Evolutionary conservation across 1,284 basidiomycete genomes (phyloP).

Genomic region (Ceratobasidium sp.): DNA sequence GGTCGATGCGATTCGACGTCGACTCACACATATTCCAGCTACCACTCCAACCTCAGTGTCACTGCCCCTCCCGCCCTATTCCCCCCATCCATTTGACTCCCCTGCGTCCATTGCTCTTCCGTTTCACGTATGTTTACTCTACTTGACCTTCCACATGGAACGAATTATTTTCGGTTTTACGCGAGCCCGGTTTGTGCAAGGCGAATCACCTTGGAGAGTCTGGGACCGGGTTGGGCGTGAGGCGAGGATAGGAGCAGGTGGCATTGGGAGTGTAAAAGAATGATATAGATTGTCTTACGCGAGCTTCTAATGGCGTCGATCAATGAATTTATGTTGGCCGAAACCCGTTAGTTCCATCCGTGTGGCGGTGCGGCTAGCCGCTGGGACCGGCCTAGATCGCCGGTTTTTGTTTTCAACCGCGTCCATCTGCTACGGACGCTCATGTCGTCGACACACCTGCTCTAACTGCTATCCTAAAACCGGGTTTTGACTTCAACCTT

Average conservation of each 20-base stretch:
- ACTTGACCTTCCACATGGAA: conserved; percentile 58
- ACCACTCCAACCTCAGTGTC: conserved; percentile 46
- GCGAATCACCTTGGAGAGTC: conserved; percentile 66
- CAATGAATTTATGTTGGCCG: no score
- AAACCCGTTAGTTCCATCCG: no score
- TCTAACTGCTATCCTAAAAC: no score
- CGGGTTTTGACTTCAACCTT: no score
- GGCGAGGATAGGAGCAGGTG: conserved; percentile 33
- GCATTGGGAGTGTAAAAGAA: conserved; percentile 8
- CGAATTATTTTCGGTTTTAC: conserved; percentile 58
- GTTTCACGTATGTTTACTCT: conserved; percentile 54
- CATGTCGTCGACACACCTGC: no score
- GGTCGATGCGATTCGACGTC: conserved; percentile 47
- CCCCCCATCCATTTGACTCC: conserved; percentile 46
- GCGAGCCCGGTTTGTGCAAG: conserved; percentile 62
- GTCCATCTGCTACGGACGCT: no score
- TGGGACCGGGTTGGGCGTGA: conserved; percentile 57
- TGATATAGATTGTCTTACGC: no score
- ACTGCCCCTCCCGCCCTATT: conserved; percentile 41
- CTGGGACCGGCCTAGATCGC: no score
- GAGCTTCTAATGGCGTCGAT: no score
- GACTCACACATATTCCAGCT: conserved; percentile 49
- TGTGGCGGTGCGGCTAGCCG: no score
- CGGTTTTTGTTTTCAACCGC: no score
- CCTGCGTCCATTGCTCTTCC: conserved; percentile 40